Evolutionary conservation across 2,329 filamentous ascomycete genomes (phyloP).

Genomic region (Waltergamsia citrina): DNA sequence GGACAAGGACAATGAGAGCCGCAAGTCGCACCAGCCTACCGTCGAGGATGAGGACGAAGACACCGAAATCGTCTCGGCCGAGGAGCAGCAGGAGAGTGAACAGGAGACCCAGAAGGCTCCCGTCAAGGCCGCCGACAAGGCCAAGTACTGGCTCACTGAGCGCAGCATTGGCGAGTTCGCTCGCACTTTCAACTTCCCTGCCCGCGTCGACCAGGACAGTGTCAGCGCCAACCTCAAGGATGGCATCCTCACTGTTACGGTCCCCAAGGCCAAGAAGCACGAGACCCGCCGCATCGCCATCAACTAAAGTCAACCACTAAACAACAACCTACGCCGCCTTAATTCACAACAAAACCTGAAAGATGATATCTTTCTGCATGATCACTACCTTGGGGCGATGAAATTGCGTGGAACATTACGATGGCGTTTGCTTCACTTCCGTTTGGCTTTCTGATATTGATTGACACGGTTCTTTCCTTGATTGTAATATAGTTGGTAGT

Average conservation of each 20-base stretch:
- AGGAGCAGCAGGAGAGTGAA: slow-evolving; percentile 17
- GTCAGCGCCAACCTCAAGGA: slow-evolving; percentile 56
- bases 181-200: slow-evolving; percentile 59
- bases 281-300: slow-evolving; percentile 46
- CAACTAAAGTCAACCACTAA: slow-evolving; percentile 23
- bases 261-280: slow-evolving; percentile 58
- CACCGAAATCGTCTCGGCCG: slow-evolving; percentile 15
- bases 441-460: too few species aligned
- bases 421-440: too few species aligned
- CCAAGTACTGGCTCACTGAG: slow-evolving; percentile 64
- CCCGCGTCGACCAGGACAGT: slow-evolving; percentile 49
- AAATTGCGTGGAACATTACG: too few species aligned
- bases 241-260: slow-evolving; percentile 52
- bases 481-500: too few species aligned
- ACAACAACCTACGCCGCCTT: too few species aligned
- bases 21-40: slow-evolving; percentile 43
- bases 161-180: slow-evolving; percentile 58
- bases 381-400: too few species aligned
- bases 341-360: background rate
- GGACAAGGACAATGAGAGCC: slow-evolving; percentile 21
- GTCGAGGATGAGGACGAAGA: slow-evolving; percentile 52
- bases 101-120: slow-evolving; percentile 8
- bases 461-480: background rate
- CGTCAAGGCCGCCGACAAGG: slow-evolving; percentile 23
- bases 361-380: background rate